Evolutionary conservation across 1,284 basidiomycete species (phyloP).

Genomic region (Trametes versicolor): DNA sequence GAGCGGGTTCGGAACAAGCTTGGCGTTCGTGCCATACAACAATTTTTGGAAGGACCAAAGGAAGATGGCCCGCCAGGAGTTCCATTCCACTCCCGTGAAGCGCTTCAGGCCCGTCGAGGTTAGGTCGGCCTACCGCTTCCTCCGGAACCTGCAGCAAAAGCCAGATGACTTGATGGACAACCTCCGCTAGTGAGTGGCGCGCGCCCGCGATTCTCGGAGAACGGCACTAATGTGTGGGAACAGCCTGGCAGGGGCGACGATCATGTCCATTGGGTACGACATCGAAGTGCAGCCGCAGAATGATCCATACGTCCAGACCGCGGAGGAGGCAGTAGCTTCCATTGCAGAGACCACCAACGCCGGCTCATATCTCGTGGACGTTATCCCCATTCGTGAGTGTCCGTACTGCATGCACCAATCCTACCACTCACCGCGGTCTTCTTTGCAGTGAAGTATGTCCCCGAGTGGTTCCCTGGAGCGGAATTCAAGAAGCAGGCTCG

Average conservation of each 20-base stretch:
- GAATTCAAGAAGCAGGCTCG: constrained; percentile 38
- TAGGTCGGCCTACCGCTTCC: constrained; percentile 44
- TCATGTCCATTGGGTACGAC: constrained; percentile 41
- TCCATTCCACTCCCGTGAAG: constrained; percentile 26
- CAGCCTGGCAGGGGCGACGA: constrained; percentile 38
- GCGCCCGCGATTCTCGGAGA: not conserved
- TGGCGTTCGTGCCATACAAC: constrained; percentile 49
- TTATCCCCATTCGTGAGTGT: constrained; percentile 38
- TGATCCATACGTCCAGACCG: constrained; percentile 39
- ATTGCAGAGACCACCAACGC: constrained; percentile 31
- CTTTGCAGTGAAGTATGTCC: constrained; percentile 30
- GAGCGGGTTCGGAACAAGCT: constrained; percentile 51
- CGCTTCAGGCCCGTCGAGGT: constrained; percentile 27
- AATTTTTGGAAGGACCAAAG: constrained; percentile 52
- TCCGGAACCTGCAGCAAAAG: constrained; percentile 43
- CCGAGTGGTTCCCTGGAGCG: constrained; percentile 43
- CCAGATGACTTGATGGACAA: constrained; percentile 37
- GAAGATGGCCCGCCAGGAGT: constrained; percentile 46
- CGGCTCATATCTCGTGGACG: constrained; percentile 38
- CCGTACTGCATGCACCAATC: not conserved
- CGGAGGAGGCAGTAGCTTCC: constrained; percentile 36
- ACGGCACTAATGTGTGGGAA: not conserved
- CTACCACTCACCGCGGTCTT: too few species aligned
- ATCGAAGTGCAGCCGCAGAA: constrained; percentile 38
- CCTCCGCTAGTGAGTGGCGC: constrained; percentile 39